phyloP scores from a whole-genome alignment of 768 basidiomycete species.

The Brasilioporus rufonigricans region DNA sequence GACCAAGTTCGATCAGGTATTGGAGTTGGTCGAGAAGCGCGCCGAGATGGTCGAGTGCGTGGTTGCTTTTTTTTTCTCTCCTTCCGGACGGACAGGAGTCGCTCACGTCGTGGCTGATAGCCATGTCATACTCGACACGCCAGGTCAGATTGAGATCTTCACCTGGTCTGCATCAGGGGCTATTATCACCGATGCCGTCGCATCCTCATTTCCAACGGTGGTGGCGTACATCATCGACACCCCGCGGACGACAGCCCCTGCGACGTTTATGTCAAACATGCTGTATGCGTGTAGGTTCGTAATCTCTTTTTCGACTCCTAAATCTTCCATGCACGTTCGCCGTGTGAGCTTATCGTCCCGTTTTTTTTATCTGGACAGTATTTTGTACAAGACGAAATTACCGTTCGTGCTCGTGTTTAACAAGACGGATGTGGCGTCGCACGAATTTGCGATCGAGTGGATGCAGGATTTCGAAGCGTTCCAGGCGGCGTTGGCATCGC shows the following conservation, averaged over 20 bases:
- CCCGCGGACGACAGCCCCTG: constrained; percentile 88
- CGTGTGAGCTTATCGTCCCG: too few relatives aligned
- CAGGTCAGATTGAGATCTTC: constrained; percentile 99
- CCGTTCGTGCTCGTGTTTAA: constrained; percentile 99
- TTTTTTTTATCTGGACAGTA: constrained; percentile 44
- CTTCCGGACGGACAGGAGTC: background rate
- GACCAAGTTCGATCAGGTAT: constrained; percentile 97
- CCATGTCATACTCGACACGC: constrained; percentile 94
- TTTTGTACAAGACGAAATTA: constrained; percentile 95
- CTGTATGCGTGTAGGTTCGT: constrained; percentile 91
- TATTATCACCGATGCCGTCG: constrained; percentile 97
- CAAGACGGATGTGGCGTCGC: constrained; percentile 91
- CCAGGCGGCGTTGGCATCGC: constrained; percentile 79
- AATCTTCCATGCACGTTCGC: background rate
- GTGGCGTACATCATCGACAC: constrained; percentile 98
- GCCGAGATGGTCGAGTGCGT: constrained; percentile 85
- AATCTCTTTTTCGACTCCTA: background rate
- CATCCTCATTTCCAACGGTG: constrained; percentile 88
- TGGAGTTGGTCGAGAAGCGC: constrained; percentile 87
- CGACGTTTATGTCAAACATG: constrained; percentile 99
- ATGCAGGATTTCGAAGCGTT: constrained; percentile 98
- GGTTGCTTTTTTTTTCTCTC: background rate
- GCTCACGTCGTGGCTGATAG: constrained; percentile 37
- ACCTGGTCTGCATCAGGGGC: constrained; percentile 99
- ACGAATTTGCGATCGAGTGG: constrained; percentile 94